Evolutionary conservation across 2,329 filamentous ascomycete genomes (phyloP).

Genomic region (Botrytis sinoallii): DNA sequence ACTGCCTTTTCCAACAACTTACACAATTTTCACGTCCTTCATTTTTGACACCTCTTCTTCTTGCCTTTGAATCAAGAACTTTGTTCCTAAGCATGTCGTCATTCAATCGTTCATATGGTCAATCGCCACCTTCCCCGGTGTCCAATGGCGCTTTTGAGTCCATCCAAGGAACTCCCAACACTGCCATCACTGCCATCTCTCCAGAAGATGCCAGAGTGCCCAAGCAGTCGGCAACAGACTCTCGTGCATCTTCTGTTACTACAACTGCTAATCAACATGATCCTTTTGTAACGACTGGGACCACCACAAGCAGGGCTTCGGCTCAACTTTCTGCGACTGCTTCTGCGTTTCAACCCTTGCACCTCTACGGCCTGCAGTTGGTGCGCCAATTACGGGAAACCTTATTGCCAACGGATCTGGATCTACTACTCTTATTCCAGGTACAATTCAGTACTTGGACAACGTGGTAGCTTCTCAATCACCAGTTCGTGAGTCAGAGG

Average conservation of each 20-base stretch:
- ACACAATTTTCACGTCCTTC: constrained; percentile 4
- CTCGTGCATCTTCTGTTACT: constrained; percentile 30
- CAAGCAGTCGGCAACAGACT: constrained; percentile 29
- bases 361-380: constrained; percentile 1
- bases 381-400: not conserved
- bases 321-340: constrained; percentile 63
- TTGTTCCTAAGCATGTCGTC: constrained; percentile 19
- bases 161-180: constrained; percentile 62
- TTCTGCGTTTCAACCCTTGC: constrained; percentile 56
- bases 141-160: constrained; percentile 53
- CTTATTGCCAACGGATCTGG: constrained; percentile 19
- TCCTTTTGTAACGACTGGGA: constrained; percentile 48
- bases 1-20: not conserved
- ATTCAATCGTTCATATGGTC: constrained; percentile 18
- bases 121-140: constrained; percentile 39
- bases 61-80: not conserved
- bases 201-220: constrained; percentile 47
- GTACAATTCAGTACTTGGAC: constrained; percentile 19
- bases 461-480: constrained; percentile 15
- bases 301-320: constrained; percentile 37
- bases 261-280: constrained; percentile 36
- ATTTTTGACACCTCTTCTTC: constrained; percentile 11
- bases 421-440: constrained; percentile 9
- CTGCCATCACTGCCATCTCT: constrained; percentile 61
- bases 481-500: constrained; percentile 13